Evolutionary conservation across 495 filamentous ascomycete genomes (phyloP), one percentile per base, ranked within the genome.

Genomic region (Neurospora sp.): DNA sequence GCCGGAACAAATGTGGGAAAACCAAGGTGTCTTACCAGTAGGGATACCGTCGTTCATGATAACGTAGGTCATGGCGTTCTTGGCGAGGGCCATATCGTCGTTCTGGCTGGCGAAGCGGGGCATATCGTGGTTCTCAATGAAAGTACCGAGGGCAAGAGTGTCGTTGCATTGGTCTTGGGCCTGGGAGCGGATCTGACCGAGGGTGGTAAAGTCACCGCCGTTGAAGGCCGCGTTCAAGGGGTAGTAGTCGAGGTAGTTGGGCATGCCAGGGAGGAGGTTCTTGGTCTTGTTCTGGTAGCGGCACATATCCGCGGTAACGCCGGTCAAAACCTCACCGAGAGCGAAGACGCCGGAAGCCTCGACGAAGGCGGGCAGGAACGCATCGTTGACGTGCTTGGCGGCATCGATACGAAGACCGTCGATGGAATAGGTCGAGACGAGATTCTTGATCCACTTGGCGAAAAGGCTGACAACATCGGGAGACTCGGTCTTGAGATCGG

Each of bases 351-450:
- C 91, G 0, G 91, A 88, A 38, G 91, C 87, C 41, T 81, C 74
- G 47, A 86, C 84, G 77, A 91, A 94, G 0, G 73, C 80, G 0
- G 88, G 79, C 84, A 89, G 93, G 83, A 94, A 95, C 27, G 82
- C 84, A 65, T 89, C 89, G 76, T 91, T 85, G 68, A 94, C 90
- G 74, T 96, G 87, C 74, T 89, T 89, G 45, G 88, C 90, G 0
- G 90, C 91, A 76, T 95, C 93, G 59, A 95, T 83, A 35, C 93
- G 90, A 39, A 96, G 86, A 9, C 91, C 93, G 74, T 96, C 93
- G 74, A 96, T 91, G 38, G 85, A 87, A 80, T 94, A 96, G 74
- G 91, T 90, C 3, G 83, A 80, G 8, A 93, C 87, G 0, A 95
- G 82, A 2, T 82, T 79, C 5, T 77, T 83, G 74, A 94, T 84